Evolutionary conservation across 352 stramenopile genomes (phyloP).

Genomic region (Pythium phragmitis): DNA sequence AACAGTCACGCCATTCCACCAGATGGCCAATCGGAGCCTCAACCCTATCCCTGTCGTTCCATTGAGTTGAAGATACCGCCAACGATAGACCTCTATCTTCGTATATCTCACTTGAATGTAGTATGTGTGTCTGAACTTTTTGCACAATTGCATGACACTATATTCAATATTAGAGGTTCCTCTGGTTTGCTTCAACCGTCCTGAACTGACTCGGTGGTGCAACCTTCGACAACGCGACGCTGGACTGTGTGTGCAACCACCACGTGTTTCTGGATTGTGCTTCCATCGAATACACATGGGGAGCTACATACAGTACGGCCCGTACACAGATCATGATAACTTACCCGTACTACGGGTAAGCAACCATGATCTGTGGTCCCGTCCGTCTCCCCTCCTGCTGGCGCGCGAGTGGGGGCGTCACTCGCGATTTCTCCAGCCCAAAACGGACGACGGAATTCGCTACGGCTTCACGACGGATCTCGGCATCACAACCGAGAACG

Average conservation of each 20-base stretch:
- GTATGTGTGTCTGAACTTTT: not conserved
- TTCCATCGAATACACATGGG: too few relatives aligned
- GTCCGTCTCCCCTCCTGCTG: too few relatives aligned
- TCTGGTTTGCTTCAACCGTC: not conserved
- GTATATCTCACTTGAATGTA: not conserved
- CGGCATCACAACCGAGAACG: not conserved
- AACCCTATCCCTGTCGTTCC: constrained; percentile 2
- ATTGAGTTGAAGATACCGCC: not conserved
- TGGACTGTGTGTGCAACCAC: not conserved
- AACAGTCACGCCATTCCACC: not conserved
- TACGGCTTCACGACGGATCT: constrained; percentile 3
- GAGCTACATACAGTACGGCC: too few relatives aligned
- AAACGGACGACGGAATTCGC: not conserved
- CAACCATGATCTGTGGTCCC: too few relatives aligned
- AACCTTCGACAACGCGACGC: constrained; percentile 7
- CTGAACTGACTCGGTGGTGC: constrained; percentile 12
- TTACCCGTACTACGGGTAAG: too few relatives aligned
- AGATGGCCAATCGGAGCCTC: not conserved
- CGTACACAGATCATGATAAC: too few relatives aligned
- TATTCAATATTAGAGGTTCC: not conserved
- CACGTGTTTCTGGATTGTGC: not conserved
- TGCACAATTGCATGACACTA: not conserved
- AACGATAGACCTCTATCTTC: not conserved
- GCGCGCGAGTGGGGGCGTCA: not conserved
- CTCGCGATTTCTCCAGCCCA: constrained; percentile 10